phyloP scores from a whole-genome alignment of 2,329 filamentous ascomycete species.

The Xylaria multiplex region DNA sequence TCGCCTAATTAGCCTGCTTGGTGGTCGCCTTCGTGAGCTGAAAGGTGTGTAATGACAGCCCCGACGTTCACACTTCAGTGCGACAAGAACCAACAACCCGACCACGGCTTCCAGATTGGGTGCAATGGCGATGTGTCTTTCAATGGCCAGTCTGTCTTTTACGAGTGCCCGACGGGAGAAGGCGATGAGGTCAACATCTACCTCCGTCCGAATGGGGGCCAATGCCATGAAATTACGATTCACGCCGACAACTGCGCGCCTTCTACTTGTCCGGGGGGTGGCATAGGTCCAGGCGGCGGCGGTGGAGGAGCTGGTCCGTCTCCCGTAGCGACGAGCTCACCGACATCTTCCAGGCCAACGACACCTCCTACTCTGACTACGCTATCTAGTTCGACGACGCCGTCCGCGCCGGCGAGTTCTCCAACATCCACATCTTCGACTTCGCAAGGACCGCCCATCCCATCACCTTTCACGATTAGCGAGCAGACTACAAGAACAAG shows the following conservation, averaged over 20 bases:
- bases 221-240: conserved; percentile 62
- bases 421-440: conserved; percentile 1
- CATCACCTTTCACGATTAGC: conserved; percentile 30
- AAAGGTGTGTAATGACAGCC: conserved; percentile 47
- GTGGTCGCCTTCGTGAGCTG: neutral
- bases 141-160: conserved; percentile 64
- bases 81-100: conserved; percentile 62
- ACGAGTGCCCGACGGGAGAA: conserved; percentile 68
- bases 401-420: neutral
- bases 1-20: no score
- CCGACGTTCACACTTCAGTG: conserved; percentile 70
- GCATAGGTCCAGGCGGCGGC: conserved; percentile 28
- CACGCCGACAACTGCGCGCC: conserved; percentile 53
- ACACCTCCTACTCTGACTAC: conserved; percentile 26
- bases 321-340: conserved; percentile 21
- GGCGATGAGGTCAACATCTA: conserved; percentile 67
- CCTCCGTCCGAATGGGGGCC: conserved; percentile 51
- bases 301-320: conserved; percentile 17
- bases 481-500: conserved; percentile 29
- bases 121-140: conserved; percentile 63
- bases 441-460: conserved; percentile 20
- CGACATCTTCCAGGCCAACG: neutral
- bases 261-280: conserved; percentile 32
- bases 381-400: neutral
- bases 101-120: conserved; percentile 65